phyloP scores from a whole-genome alignment of 2,329 filamentous ascomycete genomes.

The Monosporascus cannonballus region DNA sequence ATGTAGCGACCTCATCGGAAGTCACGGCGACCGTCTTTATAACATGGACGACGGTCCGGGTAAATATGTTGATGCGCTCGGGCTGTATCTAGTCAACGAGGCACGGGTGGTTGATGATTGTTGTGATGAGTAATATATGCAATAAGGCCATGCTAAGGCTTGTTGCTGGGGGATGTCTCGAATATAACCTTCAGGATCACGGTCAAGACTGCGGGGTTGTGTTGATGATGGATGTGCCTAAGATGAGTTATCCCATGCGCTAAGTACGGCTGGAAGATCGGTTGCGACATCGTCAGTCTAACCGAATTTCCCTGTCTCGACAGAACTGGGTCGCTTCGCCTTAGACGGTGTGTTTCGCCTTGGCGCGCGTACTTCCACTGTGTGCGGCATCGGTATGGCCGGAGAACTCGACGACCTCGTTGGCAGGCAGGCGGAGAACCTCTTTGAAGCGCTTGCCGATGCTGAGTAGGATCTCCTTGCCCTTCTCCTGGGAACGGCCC shows the following conservation, averaged over 20 bases:
- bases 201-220: background rate
- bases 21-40: background rate
- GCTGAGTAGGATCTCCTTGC: conserved; percentile 73
- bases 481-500: conserved; percentile 73
- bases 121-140: background rate
- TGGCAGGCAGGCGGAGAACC: conserved; percentile 70
- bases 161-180: background rate
- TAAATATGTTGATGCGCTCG: background rate
- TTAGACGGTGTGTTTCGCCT: conserved; percentile 87
- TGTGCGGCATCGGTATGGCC: conserved; percentile 94
- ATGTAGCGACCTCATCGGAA: background rate
- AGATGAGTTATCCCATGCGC: background rate
- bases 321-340: background rate
- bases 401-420: conserved; percentile 85
- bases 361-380: conserved; percentile 88
- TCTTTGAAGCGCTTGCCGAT: conserved; percentile 94
- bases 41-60: background rate
- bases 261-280: background rate
- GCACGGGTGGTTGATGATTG: background rate
- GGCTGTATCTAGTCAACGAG: background rate
- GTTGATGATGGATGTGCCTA: background rate
- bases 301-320: background rate
- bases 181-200: background rate
- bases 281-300: background rate
- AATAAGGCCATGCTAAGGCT: background rate